Conservation (phyloP, 768 basidiomycete species). For the Boletus insuetus region DNA sequence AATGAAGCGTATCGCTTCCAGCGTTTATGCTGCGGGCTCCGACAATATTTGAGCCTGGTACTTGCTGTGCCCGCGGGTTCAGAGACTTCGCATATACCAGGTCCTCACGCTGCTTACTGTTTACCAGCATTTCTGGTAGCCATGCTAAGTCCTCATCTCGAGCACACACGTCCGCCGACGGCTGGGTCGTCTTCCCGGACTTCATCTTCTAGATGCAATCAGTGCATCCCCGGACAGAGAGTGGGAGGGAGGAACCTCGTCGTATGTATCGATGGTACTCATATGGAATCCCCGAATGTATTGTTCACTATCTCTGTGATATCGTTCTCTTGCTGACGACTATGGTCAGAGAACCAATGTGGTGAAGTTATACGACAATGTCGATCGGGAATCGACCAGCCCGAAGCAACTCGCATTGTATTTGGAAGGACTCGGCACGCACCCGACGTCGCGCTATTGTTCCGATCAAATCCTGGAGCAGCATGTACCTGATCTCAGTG, state of each 20-base stretch:
- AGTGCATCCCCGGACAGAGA: slow-evolving; percentile 10
- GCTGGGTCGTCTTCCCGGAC: background rate
- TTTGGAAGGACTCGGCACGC: slow-evolving; percentile 38
- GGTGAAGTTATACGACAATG: slow-evolving; percentile 31
- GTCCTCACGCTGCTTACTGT: background rate
- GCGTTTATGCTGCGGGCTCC: background rate
- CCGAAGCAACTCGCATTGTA: slow-evolving; percentile 34
- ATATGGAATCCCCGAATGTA: slow-evolving; percentile 20
- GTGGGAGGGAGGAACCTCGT: slow-evolving; percentile 19
- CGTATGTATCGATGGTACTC: slow-evolving; percentile 25
- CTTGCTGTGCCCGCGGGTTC: background rate
- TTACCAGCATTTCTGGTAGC: background rate
- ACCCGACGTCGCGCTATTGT: too few species aligned
- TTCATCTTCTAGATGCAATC: slow-evolving; percentile 6
- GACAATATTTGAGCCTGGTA: slow-evolving; percentile 2
- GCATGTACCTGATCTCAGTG: background rate
- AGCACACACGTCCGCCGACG: background rate
- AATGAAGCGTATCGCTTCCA: background rate
- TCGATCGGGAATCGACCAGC: slow-evolving; percentile 18
- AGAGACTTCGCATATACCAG: background rate
- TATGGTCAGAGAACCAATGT: slow-evolving; percentile 35
- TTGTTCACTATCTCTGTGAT: background rate
- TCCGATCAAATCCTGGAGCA: too few species aligned
- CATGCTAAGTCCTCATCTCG: background rate
- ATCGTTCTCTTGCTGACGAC: slow-evolving; percentile 1